Base-by-base conservation (phyloP, 2,329 filamentous ascomycete species). In the Arthroderma sp. region DNA sequence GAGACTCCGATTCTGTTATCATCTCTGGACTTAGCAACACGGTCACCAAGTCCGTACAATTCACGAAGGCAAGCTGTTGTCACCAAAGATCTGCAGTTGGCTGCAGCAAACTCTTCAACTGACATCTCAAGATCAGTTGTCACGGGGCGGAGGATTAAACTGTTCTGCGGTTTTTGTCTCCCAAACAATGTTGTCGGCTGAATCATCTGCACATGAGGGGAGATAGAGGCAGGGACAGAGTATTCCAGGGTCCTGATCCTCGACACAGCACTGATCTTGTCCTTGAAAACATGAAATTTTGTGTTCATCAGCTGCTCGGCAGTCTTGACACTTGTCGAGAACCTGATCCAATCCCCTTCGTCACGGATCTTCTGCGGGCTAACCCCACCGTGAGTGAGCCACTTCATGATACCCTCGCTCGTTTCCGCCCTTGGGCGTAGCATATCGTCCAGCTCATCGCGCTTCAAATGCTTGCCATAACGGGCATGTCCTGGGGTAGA, bases 121-220 rank as follows among this genome's bases (percentile, higher is more conserved):
- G 65, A 19, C 68, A 58, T 8, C 72, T 69, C 31, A 66, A 72
- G 51, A 64, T 35, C 66, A 58, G 79, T 75, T 1, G 76, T 62
- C 31, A 67, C 67, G 23, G 79, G 73, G 51, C 37, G 58, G 76
- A 72, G 23, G 15, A 59, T 58, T 11, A 57, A 54, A n/a, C 53
- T 55, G 21, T 33, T 33, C 15, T 61, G 59, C 1, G 28, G 57
- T 37, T 44, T 51, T 17, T 55, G 17, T 21, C 39, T 41, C 21
- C 79, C 79, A 59, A 86, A 86, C 39, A 79, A 75, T 2, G 81
- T 86, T 0, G 83, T 86, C 0, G 83, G 83, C 67, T 85, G 81
- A 53, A 86, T 80, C 65, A 85, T 75, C 58, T 81, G 79, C 58
- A 87, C 75, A 63, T 81, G 74, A 44, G 72, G 64, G 55, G 76